Conservation (phyloP, 2,329 filamentous ascomycete genomes). For the Ceratocystis ficicola region DNA sequence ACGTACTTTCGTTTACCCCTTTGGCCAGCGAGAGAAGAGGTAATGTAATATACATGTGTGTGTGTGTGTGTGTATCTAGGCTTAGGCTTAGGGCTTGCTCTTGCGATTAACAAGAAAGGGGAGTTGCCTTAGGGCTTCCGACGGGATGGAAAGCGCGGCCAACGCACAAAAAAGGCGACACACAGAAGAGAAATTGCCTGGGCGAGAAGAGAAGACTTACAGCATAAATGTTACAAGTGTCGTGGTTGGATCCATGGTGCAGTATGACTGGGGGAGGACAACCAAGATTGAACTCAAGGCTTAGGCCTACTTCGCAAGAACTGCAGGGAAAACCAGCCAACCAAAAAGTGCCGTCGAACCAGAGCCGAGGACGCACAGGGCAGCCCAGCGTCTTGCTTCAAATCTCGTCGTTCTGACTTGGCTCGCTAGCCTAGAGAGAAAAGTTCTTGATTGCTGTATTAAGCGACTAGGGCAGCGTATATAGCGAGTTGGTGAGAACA, state of each 20-base stretch:
- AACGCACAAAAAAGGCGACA: not conserved
- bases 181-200: not conserved
- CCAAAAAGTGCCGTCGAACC: not conserved
- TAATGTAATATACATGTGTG: not conserved
- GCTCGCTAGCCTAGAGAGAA: not conserved
- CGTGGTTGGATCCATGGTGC: constrained; percentile 46
- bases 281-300: not conserved
- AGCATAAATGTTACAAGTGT: constrained; percentile 58
- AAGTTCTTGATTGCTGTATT: no score
- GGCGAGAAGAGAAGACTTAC: constrained; percentile 36
- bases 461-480: no score
- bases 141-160: not conserved
- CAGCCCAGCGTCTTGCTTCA: not conserved
- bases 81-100: not conserved
- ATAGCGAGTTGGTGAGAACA: not conserved
- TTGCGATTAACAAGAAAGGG: not conserved
- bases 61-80: not conserved
- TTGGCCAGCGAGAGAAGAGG: not conserved
- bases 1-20: not conserved
- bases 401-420: not conserved
- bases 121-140: not conserved
- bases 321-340: not conserved
- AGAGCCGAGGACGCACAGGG: not conserved
- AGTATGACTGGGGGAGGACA: no score
- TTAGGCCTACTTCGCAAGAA: not conserved